Base-by-base conservation (phyloP, 2,329 filamentous ascomycete genomes). In the Xylaria hypoxylon region DNA sequence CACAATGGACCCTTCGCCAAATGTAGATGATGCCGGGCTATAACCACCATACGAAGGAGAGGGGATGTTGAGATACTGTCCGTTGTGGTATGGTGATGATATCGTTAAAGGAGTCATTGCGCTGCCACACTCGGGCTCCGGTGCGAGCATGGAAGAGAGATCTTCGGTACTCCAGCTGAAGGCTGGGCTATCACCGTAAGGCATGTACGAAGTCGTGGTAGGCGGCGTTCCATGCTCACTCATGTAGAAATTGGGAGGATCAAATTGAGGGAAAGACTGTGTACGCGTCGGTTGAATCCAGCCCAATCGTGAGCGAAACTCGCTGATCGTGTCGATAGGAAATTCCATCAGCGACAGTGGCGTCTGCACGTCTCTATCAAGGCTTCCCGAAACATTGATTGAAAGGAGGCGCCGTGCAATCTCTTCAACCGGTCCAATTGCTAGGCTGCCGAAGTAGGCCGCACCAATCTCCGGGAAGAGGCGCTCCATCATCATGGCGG, bases 391-490 rank as follows among this genome's bases (percentile, higher is more conserved):
- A 24, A 88, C 81, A 72, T 87, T 93, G 81, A 92, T 87, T 24
- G 89, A 87, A 70, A 90, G 85, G 31, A 97, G 86, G 40, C 92
- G 88, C 53, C 88, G 87, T 51, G 93, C 89, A 74, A 97, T 97
- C 76, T 96, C 91, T 78, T 97, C 93, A 35, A 98, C 89, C 0
- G 94, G 93, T 1, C 86, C 85, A 51, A 97, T 86, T 17, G 92
- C 90, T 71, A 97, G 84, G 72, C 90, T 91, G 53, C 92, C 92
- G 73, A 95, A 94, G 79, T 97, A 97, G 55, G 93, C 91, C 22
- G 93, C 91, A 52, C 94, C 94, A 72, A 97, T 91, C 77, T 96
- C 93, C 2, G 94, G 94, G 78, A 97, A 97, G 68, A 97, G 86
- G 17, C 93, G 92, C 80, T 97, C 94, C 80, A 98, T 87, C 44